phyloP scores from a whole-genome alignment of 257 asterid species.

The Primulina tabacum region DNA sequence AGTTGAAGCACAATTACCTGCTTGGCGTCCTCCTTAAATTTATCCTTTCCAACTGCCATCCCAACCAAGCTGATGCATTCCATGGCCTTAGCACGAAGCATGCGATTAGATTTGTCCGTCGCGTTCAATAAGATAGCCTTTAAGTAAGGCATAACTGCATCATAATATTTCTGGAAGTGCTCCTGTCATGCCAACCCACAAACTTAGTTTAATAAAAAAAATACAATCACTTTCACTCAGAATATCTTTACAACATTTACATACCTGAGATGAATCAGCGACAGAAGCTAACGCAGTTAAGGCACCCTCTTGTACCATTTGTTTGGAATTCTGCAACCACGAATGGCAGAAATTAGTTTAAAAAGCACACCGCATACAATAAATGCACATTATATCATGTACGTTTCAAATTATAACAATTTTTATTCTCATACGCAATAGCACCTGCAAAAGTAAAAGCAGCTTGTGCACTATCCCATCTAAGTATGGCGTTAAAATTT shows the following conservation, averaged over 20 bases:
- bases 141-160: slow-evolving; percentile 89
- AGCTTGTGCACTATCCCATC: slow-evolving; percentile 82
- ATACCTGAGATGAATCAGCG: slow-evolving; percentile 96
- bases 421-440: slow-evolving; percentile 12
- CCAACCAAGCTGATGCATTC: slow-evolving; percentile 95
- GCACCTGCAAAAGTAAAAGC: slow-evolving; percentile 81
- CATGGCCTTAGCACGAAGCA: slow-evolving; percentile 99
- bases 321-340: slow-evolving; percentile 74
- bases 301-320: slow-evolving; percentile 99
- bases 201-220: slow-evolving; percentile 25
- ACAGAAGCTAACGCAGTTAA: slow-evolving; percentile 92
- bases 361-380: neutral
- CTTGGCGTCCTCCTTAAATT: slow-evolving; percentile 85
- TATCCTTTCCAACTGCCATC: slow-evolving; percentile 95
- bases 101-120: slow-evolving; percentile 78
- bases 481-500: slow-evolving; percentile 73
- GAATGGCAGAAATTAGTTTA: slow-evolving; percentile 21
- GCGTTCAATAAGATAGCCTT: slow-evolving; percentile 84
- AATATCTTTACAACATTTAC: neutral
- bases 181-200: slow-evolving; percentile 39
- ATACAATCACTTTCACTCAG: slow-evolving; percentile 1
- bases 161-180: slow-evolving; percentile 83
- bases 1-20: slow-evolving; percentile 45
- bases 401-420: neutral
- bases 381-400: neutral